Base-by-base conservation (phyloP, 352 stramenopile species). In the Pythium brachiatum region DNA sequence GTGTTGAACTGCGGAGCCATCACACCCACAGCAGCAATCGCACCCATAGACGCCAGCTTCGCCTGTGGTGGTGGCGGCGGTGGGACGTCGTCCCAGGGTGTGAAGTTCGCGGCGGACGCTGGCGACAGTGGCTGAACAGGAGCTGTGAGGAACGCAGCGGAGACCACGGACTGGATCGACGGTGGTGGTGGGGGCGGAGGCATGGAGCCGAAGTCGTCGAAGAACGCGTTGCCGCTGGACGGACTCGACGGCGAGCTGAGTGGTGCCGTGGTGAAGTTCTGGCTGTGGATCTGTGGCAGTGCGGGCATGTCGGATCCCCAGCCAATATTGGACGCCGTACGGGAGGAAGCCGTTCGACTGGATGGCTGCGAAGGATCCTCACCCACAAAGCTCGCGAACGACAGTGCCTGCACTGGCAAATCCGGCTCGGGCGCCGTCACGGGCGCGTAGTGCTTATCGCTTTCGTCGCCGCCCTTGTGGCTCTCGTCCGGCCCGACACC, bases 371-470 rank as follows among this genome's bases (percentile, higher is more conserved):
- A 39, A 1, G 65, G 39, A 11, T 46, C 54, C 25, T 72, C 78
- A 8, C 79, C 82, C 2, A 87, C 76, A 57, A 90, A 92, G n/a
- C 71, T 80, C 59, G 82, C 73, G 46, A 90, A 90, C 6, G 79
- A 86, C 47, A 83, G 60, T 18, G 74, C 81, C 16, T 75, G 71
- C 26, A 92, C 78, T 1, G 70, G 68, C 1, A 51, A 44, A 2
- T 70, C 60, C 3, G 44, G 53, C 50, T 48, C 7, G 13, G 23
- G 32, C 2, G 51, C 12, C 18, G 48, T 18, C 41, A 43, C 21
- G 2, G 53, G 7, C 11, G 41, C 29, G 27, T 46, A 46, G 39
- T 31, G n/a, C 18, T n/a, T 52, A 39, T 39, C 18, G 26, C 18
- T 53, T 15, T 50, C 38, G 16, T 50, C 38, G 9, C 5, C 9